Base-by-base conservation (phyloP, 192 early-diverging fungal species). In the Glomus cerebriforme region DNA sequence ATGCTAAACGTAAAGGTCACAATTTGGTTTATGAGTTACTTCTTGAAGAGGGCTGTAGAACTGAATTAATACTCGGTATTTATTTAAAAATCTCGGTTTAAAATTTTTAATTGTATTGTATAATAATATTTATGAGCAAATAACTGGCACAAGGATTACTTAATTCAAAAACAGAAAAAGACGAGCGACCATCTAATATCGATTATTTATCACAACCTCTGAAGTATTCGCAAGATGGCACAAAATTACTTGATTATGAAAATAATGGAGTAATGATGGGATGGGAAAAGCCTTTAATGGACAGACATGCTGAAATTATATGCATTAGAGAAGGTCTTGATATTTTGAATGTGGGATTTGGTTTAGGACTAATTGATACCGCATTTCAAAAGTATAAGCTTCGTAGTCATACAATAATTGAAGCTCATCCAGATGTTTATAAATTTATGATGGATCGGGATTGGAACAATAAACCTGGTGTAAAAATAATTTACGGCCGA, bases 231-330 rank as follows among this genome's bases (percentile, higher is more conserved):
- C 80, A 88, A 49, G 91, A 92, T 43, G 95, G 93, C 27, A 92
- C 90, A 62, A 89, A 87, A 58, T 82, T 99, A 22, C 79, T 98
- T 75, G 97, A 99, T 79, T 90, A 86, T 7, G 92, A 96, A 67
- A 89, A 90, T 39, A 95, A 99, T 84, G 96, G 91, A 62, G 96
- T 99, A 2, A 98, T 98, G 96, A 99, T 99, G 97, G 94, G 92
- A 62, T 99, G 97, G 97, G 97, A 99, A 81, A 83, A 88, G 6
- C 96, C 96, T 27, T 80, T 99, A 70, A 99, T 99, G 97, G 87
- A 90, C 32, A 88, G 89, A 12, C 95, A 97, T 79, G 95, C 95
- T 22, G 86, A 92, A 79, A 90, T 93, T 7, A 93, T 97, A 82
- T 87, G 88, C 70, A 77, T 88, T 15, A 79, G 81, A n/a, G 82